phyloP scores from a whole-genome alignment of 2,329 filamentous ascomycete genomes.

The Aspergillus fumigatiaffinis region DNA sequence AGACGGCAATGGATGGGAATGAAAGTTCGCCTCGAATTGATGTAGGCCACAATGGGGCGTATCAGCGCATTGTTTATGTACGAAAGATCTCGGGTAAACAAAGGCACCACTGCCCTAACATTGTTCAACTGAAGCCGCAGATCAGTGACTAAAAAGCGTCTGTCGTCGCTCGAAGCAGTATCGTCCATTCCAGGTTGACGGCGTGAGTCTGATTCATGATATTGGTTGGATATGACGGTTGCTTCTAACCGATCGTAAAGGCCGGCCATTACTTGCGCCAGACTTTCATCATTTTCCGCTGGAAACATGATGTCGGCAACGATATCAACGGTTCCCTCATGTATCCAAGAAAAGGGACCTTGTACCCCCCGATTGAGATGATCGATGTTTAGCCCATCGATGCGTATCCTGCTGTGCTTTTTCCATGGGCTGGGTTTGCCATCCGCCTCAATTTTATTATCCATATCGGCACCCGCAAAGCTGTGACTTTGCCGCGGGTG shows the following conservation, averaged over 20 bases:
- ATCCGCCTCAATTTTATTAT: constrained; percentile 54
- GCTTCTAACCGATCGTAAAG: constrained; percentile 96
- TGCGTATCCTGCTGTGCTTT: constrained; percentile 87
- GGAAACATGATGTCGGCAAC: constrained; percentile 95
- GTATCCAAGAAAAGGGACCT: constrained; percentile 96
- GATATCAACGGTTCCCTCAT: constrained; percentile 95
- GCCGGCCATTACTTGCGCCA: constrained; percentile 92
- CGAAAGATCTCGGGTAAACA: constrained; percentile 86
- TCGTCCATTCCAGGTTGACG: constrained; percentile 22
- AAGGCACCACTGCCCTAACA: constrained; percentile 83
- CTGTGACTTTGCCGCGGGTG: constrained; percentile 89
- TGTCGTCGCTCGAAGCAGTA: constrained; percentile 44
- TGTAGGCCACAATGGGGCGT: constrained; percentile 94
- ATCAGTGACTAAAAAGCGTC: constrained; percentile 86
- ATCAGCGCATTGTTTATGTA: constrained; percentile 96
- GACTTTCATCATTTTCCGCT: constrained; percentile 77
- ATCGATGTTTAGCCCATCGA: constrained; percentile 91
- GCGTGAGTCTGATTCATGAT: constrained; percentile 30
- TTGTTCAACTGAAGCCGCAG: constrained; percentile 93
- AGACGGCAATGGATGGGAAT: constrained; percentile 94
- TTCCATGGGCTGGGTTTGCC: constrained; percentile 78
- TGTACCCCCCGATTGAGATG: constrained; percentile 91
- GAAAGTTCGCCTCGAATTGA: constrained; percentile 91
- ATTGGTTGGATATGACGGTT: constrained; percentile 75
- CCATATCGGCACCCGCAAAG: constrained; percentile 61